Evolutionary conservation across 2,329 filamentous ascomycete species (phyloP).

Genomic region (Talaromyces sp.): DNA sequence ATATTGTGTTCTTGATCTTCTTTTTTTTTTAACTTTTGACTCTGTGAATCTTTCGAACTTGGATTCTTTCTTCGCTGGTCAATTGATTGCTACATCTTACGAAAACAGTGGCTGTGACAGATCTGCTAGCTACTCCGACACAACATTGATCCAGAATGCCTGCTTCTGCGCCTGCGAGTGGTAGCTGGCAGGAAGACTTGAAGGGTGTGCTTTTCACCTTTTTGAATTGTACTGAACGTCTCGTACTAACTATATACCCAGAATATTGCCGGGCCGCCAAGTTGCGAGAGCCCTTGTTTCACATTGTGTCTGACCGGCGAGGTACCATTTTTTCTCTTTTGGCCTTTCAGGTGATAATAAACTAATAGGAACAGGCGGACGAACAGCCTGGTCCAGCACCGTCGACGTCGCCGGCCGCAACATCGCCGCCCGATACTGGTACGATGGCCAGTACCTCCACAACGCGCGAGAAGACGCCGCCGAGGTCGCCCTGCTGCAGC

Average conservation of each 20-base stretch:
- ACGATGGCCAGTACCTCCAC: slow-evolving; percentile 80
- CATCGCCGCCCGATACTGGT: slow-evolving; percentile 78
- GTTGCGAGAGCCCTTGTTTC: slow-evolving; percentile 55
- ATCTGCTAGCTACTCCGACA: neutral
- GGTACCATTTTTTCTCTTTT: slow-evolving; percentile 44
- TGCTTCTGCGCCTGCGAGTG: slow-evolving; percentile 21
- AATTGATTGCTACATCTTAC: neutral
- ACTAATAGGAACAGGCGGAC: slow-evolving; percentile 57
- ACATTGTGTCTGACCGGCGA: slow-evolving; percentile 69
- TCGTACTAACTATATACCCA: slow-evolving; percentile 24
- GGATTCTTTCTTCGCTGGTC: neutral
- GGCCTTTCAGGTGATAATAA: neutral
- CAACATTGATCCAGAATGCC: slow-evolving; percentile 14
- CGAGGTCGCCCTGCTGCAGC: slow-evolving; percentile 57
- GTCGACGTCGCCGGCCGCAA: slow-evolving; percentile 64
- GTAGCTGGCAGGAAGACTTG: slow-evolving; percentile 56
- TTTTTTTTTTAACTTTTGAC: neutral
- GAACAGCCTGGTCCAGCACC: slow-evolving; percentile 82
- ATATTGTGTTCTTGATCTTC: neutral
- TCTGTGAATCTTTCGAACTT: neutral
- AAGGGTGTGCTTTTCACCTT: no score
- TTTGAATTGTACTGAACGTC: no score
- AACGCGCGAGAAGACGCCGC: slow-evolving; percentile 91
- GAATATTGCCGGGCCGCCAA: slow-evolving; percentile 55
- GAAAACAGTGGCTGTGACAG: no score